Evolutionary conservation across 2,329 filamentous ascomycete genomes (phyloP).

Genomic region (Verticillium isaacii): DNA sequence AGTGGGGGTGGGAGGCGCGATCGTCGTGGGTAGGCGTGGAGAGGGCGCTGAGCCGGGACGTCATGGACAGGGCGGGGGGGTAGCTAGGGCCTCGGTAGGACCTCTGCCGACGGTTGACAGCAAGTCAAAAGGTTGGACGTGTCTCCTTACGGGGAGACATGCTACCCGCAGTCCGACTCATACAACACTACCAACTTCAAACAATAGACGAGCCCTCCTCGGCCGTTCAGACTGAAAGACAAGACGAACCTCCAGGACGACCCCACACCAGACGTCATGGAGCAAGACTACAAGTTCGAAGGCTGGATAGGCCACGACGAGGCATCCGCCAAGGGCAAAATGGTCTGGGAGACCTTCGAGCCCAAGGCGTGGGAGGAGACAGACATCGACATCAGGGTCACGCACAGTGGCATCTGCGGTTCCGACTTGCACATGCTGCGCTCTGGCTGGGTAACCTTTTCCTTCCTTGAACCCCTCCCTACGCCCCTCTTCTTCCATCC

Average conservation of each 20-base stretch:
- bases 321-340: conserved; percentile 41
- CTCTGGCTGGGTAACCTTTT: conserved; percentile 43
- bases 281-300: conserved; percentile 40
- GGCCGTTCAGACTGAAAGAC: not conserved
- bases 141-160: not conserved
- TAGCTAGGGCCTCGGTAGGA: not conserved
- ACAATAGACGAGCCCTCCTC: too few relatives aligned
- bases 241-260: not conserved
- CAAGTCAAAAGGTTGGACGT: not conserved
- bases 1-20: too few relatives aligned
- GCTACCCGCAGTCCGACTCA: not conserved
- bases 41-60: too few relatives aligned
- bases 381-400: conserved; percentile 61
- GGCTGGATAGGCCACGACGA: conserved; percentile 43
- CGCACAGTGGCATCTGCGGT: conserved; percentile 63
- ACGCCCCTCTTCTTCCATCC: not conserved
- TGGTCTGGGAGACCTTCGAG: conserved; percentile 51
- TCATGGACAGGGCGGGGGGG: not conserved
- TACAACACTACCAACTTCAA: not conserved
- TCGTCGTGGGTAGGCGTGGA: not conserved
- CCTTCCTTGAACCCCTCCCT: not conserved
- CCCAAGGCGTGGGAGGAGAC: conserved; percentile 62
- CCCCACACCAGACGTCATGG: conserved; percentile 16
- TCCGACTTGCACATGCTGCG: conserved; percentile 55
- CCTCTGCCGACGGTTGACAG: not conserved